A percentile compares a stretch with the other conserved stretches of the same genome.
Evolutionary conservation across 2,329 filamentous ascomycete genomes (phyloP).

Genomic region (Sarocladium brachiariae): DNA sequence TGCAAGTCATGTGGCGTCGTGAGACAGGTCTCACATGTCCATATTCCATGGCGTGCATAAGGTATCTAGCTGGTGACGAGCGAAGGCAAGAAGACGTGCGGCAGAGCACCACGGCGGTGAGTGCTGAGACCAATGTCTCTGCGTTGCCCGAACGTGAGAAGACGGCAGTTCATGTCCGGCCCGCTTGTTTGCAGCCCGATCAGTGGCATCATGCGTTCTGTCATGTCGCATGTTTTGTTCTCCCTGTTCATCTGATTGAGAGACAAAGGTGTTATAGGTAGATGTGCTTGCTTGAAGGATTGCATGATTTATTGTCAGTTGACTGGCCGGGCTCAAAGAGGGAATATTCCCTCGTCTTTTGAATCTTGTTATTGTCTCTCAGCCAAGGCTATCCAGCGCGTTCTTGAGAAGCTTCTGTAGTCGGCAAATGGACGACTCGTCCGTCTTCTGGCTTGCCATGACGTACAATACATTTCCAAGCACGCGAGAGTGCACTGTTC

Average conservation of each 20-base stretch:
- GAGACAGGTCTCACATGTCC: slow-evolving; percentile 7
- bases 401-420: neutral
- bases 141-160: neutral
- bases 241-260: neutral
- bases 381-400: neutral
- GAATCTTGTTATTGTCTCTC: too few species aligned
- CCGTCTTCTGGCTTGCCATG: slow-evolving; percentile 46
- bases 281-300: too few species aligned
- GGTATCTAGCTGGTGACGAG: slow-evolving; percentile 3
- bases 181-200: too few species aligned
- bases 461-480: slow-evolving; percentile 53
- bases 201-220: too few species aligned
- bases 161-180: neutral
- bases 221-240: too few species aligned
- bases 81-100: neutral
- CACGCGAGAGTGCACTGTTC: slow-evolving; percentile 48
- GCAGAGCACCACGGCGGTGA: neutral
- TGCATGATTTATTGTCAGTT: too few species aligned
- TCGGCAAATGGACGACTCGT: slow-evolving; percentile 18
- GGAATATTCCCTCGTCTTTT: neutral
- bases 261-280: too few species aligned
- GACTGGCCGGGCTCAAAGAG: too few species aligned
- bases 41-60: neutral
- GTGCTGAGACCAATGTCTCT: slow-evolving; percentile 6
- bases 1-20: slow-evolving; percentile 8